These are phyloP conservation scores for Eucalyptus tenuipes DNA, from an alignment of 345 rosid species.

Conservation along the genomic window DNA sequence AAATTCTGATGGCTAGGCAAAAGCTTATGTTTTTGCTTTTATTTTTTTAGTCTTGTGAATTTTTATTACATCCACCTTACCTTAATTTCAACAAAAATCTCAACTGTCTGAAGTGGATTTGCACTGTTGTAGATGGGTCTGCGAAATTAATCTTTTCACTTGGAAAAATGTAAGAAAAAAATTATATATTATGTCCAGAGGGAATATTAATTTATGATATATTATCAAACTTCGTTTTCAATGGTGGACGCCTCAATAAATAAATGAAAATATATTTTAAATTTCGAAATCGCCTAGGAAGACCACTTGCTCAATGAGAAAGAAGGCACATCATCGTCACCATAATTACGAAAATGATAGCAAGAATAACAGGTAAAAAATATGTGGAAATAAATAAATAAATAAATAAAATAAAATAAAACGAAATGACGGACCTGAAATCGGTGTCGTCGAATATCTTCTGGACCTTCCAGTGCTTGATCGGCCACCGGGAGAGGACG, in stretches of 20 bases:
- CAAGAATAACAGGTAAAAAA: neutral
- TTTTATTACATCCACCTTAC: neutral
- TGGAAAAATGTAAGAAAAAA: neutral
- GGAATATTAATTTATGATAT: neutral
- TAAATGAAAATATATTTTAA: neutral
- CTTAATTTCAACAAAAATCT: neutral
- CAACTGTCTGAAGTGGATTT: neutral
- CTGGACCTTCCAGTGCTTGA: too few relatives aligned
- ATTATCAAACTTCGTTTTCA: neutral
- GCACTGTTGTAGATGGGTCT: neutral
- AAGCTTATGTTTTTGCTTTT: neutral
- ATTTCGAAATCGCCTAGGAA: neutral
- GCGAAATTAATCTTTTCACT: neutral
- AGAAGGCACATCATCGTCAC: neutral
- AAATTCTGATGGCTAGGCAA: neutral
- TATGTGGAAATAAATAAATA: neutral
- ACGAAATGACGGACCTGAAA: constrained; percentile 39
- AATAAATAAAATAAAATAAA: neutral
- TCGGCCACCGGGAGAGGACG: constrained; percentile 81
- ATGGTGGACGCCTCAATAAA: neutral
- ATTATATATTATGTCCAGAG: neutral
- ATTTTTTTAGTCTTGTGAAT: neutral
- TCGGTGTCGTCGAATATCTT: constrained; percentile 85
- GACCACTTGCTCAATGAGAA: neutral
- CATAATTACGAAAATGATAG: neutral